A percentile compares a stretch with the other conserved stretches of the same genome.
These are phyloP conservation scores for Pythium sp. DNA, from an alignment of 352 stramenopile species.

Conservation along the genomic window DNA sequence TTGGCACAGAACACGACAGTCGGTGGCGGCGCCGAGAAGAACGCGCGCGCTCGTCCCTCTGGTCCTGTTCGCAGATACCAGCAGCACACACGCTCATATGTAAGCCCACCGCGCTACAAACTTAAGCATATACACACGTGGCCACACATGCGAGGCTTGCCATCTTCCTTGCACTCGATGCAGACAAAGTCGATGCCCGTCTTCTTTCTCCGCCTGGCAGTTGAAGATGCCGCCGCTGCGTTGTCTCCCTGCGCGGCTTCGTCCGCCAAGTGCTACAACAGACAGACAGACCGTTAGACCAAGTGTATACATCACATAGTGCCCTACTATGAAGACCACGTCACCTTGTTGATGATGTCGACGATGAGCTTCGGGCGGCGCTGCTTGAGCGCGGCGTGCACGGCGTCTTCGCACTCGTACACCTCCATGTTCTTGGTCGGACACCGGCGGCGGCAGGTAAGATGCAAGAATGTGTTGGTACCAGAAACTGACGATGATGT, in stretches of 20 bases:
- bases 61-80: constrained; percentile 34
- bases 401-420: constrained; percentile 75
- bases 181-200: constrained; percentile 69
- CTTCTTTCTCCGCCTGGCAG: constrained; percentile 9
- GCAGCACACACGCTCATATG: not conserved
- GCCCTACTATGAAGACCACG: not conserved
- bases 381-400: constrained; percentile 71
- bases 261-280: constrained; percentile 42
- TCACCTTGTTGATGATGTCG: constrained; percentile 74
- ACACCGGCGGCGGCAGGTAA: not conserved
- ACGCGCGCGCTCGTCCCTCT: constrained; percentile 70
- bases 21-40: constrained; percentile 79
- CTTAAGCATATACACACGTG: not conserved
- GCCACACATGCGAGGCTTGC: constrained; percentile 16
- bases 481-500: not conserved
- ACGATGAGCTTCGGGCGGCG: constrained; percentile 63
- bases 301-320: not conserved
- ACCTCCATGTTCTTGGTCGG: constrained; percentile 54
- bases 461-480: not conserved
- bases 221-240: constrained; percentile 4
- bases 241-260: constrained; percentile 29
- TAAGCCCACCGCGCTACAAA: not conserved
- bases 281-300: constrained; percentile 4
- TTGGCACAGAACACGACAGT: constrained; percentile 85
- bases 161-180: constrained; percentile 70